Evolutionary conservation across 371 early-diverging fungal genomes (phyloP).

Genomic region (Vittaforma corneae): DNA sequence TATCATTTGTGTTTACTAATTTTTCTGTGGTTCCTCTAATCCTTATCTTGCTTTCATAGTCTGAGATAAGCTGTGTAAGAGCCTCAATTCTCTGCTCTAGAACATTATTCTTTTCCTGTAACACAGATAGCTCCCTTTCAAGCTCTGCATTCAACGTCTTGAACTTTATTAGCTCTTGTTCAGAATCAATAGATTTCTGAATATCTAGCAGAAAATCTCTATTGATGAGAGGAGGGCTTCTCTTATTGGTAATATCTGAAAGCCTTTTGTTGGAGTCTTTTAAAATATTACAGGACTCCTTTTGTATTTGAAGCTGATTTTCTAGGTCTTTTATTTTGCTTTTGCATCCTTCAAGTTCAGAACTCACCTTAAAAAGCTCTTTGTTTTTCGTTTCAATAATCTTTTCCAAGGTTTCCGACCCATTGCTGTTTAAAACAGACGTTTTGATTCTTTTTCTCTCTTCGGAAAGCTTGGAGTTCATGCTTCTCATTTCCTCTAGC

Average conservation of each 20-base stretch:
- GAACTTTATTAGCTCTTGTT: not conserved
- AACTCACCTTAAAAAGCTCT: not conserved
- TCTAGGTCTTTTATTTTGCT: slow-evolving; percentile 1
- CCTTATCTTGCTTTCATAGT: not conserved
- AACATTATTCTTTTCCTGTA: not conserved
- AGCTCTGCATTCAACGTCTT: not conserved
- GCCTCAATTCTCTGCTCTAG: too few species aligned
- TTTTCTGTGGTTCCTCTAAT: not conserved
- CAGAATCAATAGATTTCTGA: not conserved
- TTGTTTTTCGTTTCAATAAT: not conserved
- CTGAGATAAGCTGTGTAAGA: too few species aligned
- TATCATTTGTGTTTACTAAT: not conserved
- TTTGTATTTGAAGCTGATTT: not conserved
- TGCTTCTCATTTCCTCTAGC: slow-evolving; percentile 10
- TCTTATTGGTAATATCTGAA: not conserved
- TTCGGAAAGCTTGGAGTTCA: not conserved
- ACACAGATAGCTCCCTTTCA: not conserved
- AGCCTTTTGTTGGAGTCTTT: not conserved
- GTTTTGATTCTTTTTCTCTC: not conserved
- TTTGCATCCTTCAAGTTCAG: not conserved
- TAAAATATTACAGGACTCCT: not conserved
- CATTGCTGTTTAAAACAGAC: not conserved
- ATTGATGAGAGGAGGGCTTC: not conserved
- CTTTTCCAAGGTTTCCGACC: not conserved
- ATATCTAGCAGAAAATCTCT: not conserved